These are phyloP conservation scores for Lepidium africanum DNA, from an alignment of 345 rosid genomes.

Conservation along the genomic window DNA sequence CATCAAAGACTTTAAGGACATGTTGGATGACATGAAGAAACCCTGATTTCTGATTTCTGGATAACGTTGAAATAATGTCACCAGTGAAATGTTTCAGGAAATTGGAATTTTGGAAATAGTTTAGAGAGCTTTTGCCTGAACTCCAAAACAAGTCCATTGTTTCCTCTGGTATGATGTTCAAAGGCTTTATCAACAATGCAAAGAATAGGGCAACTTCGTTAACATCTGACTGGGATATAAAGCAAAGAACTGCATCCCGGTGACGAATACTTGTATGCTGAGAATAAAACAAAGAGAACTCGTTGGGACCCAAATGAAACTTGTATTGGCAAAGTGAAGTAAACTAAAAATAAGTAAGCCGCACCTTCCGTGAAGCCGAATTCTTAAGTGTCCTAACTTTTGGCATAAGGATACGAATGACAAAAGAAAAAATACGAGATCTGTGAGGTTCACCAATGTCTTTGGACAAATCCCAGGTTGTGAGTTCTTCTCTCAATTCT, in stretches of 20 bases:
- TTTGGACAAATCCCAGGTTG: slow-evolving; percentile 76
- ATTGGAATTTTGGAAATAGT: slow-evolving; percentile 39
- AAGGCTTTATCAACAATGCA: slow-evolving; percentile 69
- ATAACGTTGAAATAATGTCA: slow-evolving; percentile 46
- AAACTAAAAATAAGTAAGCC: slow-evolving; percentile 1
- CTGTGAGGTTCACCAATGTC: slow-evolving; percentile 69
- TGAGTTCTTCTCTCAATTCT: slow-evolving; percentile 68
- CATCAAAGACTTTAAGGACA: slow-evolving; percentile 71
- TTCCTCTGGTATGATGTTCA: slow-evolving; percentile 46
- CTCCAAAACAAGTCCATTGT: slow-evolving; percentile 43
- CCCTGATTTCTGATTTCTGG: slow-evolving; percentile 72
- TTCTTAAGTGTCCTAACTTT: slow-evolving; percentile 79
- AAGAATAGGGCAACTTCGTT: slow-evolving; percentile 72
- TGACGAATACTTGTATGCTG: slow-evolving; percentile 73
- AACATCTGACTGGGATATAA: slow-evolving; percentile 65
- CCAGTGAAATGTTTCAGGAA: slow-evolving; percentile 48
- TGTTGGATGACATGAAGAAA: slow-evolving; percentile 84
- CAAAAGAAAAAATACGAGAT: slow-evolving; percentile 49
- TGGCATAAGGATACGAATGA: slow-evolving; percentile 64
- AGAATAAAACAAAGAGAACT: slow-evolving; percentile 16
- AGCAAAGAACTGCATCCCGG: slow-evolving; percentile 76
- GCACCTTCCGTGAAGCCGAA: slow-evolving; percentile 83
- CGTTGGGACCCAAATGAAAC: slow-evolving; percentile 7
- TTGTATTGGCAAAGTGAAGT: neutral
- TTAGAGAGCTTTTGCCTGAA: slow-evolving; percentile 29